These are phyloP conservation scores for Populus simonii DNA, from an alignment of 345 rosid species.

Conservation along the genomic window DNA sequence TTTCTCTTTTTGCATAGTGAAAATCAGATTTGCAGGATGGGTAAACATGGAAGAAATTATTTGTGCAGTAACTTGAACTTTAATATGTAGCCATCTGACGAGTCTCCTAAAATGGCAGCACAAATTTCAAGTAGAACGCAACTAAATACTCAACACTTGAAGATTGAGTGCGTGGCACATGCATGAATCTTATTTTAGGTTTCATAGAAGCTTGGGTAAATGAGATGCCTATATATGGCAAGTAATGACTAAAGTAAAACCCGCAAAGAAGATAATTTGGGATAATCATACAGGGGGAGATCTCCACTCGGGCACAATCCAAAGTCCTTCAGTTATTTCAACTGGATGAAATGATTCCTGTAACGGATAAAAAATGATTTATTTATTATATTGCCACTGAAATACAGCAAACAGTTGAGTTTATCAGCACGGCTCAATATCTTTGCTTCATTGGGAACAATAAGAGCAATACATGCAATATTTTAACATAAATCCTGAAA, in stretches of 20 bases:
- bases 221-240: neutral
- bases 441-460: neutral
- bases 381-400: neutral
- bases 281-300: constrained; percentile 67
- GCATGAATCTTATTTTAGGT: neutral
- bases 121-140: neutral
- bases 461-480: neutral
- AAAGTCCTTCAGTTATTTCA: constrained; percentile 62
- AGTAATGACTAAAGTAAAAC: neutral
- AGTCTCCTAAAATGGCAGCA: neutral
- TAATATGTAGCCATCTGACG: neutral
- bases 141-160: neutral
- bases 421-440: neutral
- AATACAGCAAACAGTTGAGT: neutral
- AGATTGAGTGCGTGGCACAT: neutral
- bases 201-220: no score
- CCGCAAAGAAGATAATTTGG: constrained; percentile 10
- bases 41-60: neutral
- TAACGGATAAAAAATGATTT: constrained; percentile 15
- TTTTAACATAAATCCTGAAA: neutral
- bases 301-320: constrained; percentile 87
- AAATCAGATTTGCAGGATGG: neutral
- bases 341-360: constrained; percentile 79
- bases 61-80: neutral
- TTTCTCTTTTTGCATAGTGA: neutral